Percentiles rank a stretch among this genome's conserved stretches.
Evolutionary conservation across 495 filamentous ascomycete genomes (phyloP).

Genomic region (Aspergillus funiculosus): DNA sequence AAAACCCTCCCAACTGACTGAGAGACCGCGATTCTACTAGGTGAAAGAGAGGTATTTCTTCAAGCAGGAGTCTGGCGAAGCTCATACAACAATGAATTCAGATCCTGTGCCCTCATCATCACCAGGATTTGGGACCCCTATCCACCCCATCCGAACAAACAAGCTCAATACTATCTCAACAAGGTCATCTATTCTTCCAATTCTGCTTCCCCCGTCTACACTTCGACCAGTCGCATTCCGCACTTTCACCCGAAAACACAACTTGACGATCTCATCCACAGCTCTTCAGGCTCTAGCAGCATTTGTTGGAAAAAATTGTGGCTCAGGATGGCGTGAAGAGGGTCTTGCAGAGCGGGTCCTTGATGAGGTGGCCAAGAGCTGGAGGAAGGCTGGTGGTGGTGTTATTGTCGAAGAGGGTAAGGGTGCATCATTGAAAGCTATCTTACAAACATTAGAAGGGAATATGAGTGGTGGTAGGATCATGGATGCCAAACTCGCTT

Average conservation of each 20-base stretch:
- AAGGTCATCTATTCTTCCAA: slow-evolving; percentile 76
- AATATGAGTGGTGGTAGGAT: slow-evolving; percentile 79
- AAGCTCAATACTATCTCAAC: slow-evolving; percentile 42
- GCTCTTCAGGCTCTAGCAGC: slow-evolving; percentile 76
- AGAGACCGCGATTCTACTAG: too few relatives aligned
- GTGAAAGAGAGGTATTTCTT: neutral
- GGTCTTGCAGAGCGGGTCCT: slow-evolving; percentile 86
- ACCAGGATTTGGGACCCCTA: slow-evolving; percentile 79
- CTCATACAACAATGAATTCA: slow-evolving; percentile 23
- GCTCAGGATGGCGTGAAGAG: slow-evolving; percentile 93
- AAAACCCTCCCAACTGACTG: too few relatives aligned
- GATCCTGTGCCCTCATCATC: slow-evolving; percentile 79
- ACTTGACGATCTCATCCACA: slow-evolving; percentile 84
- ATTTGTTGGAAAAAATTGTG: slow-evolving; percentile 90
- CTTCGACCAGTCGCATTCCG: slow-evolving; percentile 89
- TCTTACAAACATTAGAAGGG: slow-evolving; percentile 74
- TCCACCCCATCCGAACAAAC: slow-evolving; percentile 55
- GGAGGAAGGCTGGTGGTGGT: slow-evolving; percentile 77
- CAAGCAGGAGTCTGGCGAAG: neutral
- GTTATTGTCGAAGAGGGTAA: slow-evolving; percentile 86
- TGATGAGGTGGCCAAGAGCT: slow-evolving; percentile 82
- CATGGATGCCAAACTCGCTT: slow-evolving; percentile 23
- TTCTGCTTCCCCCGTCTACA: slow-evolving; percentile 78
- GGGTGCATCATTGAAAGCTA: slow-evolving; percentile 63
- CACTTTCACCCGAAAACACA: slow-evolving; percentile 96